A percentile compares a stretch with the other conserved stretches of the same genome.
These are phyloP conservation scores for Fusarium circinatum DNA, from an alignment of 2,329 filamentous ascomycete species.

Conservation along the genomic window DNA sequence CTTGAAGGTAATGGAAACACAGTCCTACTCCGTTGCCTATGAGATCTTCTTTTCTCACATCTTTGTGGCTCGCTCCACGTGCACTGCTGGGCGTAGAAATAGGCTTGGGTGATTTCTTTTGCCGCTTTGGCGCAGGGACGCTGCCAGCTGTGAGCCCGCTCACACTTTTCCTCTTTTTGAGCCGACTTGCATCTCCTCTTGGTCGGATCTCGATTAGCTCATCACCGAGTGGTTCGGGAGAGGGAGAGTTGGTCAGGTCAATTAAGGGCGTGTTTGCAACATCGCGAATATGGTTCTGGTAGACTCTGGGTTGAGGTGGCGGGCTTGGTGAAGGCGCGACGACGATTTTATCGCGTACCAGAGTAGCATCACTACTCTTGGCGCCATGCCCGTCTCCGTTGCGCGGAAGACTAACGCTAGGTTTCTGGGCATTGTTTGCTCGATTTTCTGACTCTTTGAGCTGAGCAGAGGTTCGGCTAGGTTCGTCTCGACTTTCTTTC, in stretches of 20 bases:
- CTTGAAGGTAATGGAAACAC: neutral
- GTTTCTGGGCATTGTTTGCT: neutral
- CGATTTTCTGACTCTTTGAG: neutral
- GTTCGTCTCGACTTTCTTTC: neutral
- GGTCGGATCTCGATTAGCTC: neutral
- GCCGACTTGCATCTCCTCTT: neutral
- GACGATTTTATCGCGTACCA: neutral
- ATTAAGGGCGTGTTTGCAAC: neutral
- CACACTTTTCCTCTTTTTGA: neutral
- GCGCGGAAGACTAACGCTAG: neutral
- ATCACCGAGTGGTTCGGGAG: neutral
- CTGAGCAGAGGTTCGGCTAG: neutral
- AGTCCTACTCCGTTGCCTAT: neutral
- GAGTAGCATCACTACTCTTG: neutral
- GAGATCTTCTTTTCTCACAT: accelerated
- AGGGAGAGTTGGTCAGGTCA: neutral
- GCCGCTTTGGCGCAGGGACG: neutral
- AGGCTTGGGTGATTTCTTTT: too few species aligned
- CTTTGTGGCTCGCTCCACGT: neutral
- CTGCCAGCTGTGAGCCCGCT: neutral
- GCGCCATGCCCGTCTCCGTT: neutral
- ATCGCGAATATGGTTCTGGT: neutral
- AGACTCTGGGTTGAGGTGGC: neutral
- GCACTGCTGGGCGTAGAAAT: neutral
- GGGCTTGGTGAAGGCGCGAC: neutral